Evolutionary conservation across 176 grass and related monocot species (phyloP), one percentile per base, ranked within the genome.

Genomic region (Neostapfia colusana): DNA sequence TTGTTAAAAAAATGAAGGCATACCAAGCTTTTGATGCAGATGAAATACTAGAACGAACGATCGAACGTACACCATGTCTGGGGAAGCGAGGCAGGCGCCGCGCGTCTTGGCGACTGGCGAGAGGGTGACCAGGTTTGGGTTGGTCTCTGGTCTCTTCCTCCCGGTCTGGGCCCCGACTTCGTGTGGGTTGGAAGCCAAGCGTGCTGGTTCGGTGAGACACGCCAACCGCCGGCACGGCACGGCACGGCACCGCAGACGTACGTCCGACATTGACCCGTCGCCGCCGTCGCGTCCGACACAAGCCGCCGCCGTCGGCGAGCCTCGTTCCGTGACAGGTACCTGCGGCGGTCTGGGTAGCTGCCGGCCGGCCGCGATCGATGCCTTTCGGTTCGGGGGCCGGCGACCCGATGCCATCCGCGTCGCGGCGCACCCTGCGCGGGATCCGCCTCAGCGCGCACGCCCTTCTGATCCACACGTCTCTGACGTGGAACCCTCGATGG

Each of bases 121-220:
- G 51, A 18, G 7, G 64, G n/a, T 1, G 40, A 42, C 7, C n/a
- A 24, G 28, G 67, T 16, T 14, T 24, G 21, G 63, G 11, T 15
- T 9, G 18, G 50, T 12, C 16, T 18, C 16, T 18, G 14, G 24
- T 41, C 0, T 3, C 13, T 46, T 18, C 10, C 13, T 46, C 12
- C 10, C n/a, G 12, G 60, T 54, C 59, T n/a, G 28, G 54, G 54
- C 1, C 67, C 31, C 6, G 28, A 4, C 70, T 20, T 69, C 53
- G 63, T 26, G 53, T 69, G 72, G 53, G 39, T 45, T 83, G 81
- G 65, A 83, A 83, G 64, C 73, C 21, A 83, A 62, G 51, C 10
- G 27, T 72, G 14, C 12, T 7, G 39, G 10, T 40, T 46, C 17
- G 76, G 35, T 1, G 65, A 12, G 80, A 66, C 79, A 74, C 69